A percentile compares a stretch with the other conserved stretches of the same genome.
Evolutionary conservation across 306 rosid genomes (phyloP).

Genomic region (Prunus kanzakura): DNA sequence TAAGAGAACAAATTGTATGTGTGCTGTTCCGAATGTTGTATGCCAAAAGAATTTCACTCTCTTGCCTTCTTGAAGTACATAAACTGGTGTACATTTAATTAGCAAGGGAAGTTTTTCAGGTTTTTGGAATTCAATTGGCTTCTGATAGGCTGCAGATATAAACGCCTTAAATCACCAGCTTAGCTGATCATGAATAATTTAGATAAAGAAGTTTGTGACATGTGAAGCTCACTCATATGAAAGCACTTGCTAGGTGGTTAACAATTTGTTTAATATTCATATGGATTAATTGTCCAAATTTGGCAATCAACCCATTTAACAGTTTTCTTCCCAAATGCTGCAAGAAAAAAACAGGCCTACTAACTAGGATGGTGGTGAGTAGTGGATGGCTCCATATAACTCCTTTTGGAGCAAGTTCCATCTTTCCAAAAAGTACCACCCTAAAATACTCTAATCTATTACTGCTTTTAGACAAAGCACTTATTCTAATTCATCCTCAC

Average conservation of each 20-base stretch:
- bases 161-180: not conserved
- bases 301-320: too few species aligned
- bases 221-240: too few species aligned
- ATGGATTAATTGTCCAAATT: not conserved
- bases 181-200: too few species aligned
- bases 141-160: not conserved
- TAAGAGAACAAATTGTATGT: not conserved
- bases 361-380: not conserved
- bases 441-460: not conserved
- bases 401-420: constrained; percentile 9
- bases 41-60: not conserved
- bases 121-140: too few species aligned
- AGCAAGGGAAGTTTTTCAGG: not conserved
- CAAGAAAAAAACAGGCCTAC: too few species aligned
- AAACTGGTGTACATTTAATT: not conserved
- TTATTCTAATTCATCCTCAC: not conserved
- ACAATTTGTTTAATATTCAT: not conserved
- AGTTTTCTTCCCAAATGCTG: too few species aligned
- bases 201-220: too few species aligned
- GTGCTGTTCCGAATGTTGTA: not conserved
- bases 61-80: not conserved
- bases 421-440: not conserved
- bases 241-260: not conserved
- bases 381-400: not conserved
- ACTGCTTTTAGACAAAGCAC: not conserved